Conservation (phyloP, 73 alveolate species). For the Tetrahymena thermophila region DNA sequence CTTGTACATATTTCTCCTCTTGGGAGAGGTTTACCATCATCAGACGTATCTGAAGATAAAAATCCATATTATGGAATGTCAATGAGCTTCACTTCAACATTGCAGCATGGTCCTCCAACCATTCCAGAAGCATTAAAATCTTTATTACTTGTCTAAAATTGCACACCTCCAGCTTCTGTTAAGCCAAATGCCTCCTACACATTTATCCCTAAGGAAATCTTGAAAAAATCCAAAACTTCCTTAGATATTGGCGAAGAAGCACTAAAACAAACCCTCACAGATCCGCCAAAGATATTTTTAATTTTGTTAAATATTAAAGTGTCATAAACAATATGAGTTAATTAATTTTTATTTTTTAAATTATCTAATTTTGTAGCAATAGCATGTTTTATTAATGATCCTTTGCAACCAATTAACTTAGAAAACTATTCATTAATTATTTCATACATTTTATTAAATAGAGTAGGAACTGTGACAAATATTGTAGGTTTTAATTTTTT, state of each 20-base stretch:
- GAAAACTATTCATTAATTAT: constrained; percentile 58
- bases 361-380: constrained; percentile 52
- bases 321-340: constrained; percentile 70
- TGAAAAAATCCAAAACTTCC: constrained; percentile 69
- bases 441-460: constrained; percentile 79
- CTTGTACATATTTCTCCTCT: constrained; percentile 47
- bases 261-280: constrained; percentile 68
- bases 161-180: constrained; percentile 39
- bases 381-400: constrained; percentile 63
- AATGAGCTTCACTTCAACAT: constrained; percentile 19
- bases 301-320: constrained; percentile 61
- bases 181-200: constrained; percentile 52
- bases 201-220: constrained; percentile 58
- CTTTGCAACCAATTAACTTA: constrained; percentile 54
- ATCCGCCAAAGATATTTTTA: constrained; percentile 75
- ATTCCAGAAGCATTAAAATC: constrained; percentile 29
- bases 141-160: constrained; percentile 10
- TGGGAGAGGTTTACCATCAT: constrained; percentile 32
- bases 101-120: constrained; percentile 44
- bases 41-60: constrained; percentile 16
- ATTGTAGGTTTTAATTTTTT: constrained; percentile 87
- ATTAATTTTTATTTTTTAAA: constrained; percentile 35
- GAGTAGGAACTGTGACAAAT: constrained; percentile 95
- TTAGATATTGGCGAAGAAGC: constrained; percentile 85
- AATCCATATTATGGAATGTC: constrained; percentile 42